These are phyloP conservation scores for Hyphopichia homilentoma DNA, from an alignment of 805 yeast species.

Conservation along the genomic window DNA sequence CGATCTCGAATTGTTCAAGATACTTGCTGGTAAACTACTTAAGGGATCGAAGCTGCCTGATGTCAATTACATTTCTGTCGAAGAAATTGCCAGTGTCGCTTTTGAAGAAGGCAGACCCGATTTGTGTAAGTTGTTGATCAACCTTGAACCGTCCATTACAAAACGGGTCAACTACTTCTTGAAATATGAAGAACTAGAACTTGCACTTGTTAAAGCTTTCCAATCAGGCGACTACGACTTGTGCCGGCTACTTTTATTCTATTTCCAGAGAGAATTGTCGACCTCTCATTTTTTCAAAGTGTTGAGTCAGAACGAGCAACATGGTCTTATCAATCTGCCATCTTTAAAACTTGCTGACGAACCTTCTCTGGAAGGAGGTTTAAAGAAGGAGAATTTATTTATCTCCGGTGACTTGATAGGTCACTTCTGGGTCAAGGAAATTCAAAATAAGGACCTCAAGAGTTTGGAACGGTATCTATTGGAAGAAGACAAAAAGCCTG, in stretches of 20 bases:
- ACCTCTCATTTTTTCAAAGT: constrained; percentile 67
- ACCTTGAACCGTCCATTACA: constrained; percentile 61
- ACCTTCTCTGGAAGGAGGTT: constrained; percentile 7
- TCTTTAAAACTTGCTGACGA: constrained; percentile 20
- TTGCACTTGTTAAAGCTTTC: constrained; percentile 66
- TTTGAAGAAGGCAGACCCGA: constrained; percentile 75
- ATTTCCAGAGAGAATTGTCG: constrained; percentile 52
- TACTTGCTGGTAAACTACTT: constrained; percentile 46
- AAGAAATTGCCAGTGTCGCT: constrained; percentile 60
- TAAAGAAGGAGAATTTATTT: constrained; percentile 18
- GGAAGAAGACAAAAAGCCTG: constrained; percentile 27
- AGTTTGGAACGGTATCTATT: constrained; percentile 24
- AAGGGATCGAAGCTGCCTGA: constrained; percentile 12
- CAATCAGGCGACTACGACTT: constrained; percentile 60
- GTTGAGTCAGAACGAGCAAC: constrained; percentile 46
- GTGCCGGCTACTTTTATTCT: constrained; percentile 52
- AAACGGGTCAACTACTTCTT: constrained; percentile 58
- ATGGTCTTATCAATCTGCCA: constrained; percentile 24
- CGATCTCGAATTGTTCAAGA: constrained; percentile 56
- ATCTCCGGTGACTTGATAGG: constrained; percentile 37
- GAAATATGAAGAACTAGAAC: constrained; percentile 66
- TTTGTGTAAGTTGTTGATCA: constrained; percentile 64
- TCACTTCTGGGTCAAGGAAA: constrained; percentile 31
- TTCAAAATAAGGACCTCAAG: constrained; percentile 21
- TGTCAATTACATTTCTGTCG: constrained; percentile 45